These are phyloP conservation scores for Chenopodium berlandieri DNA, from an alignment of 148 eudicot genomes.

Conservation along the genomic window DNA sequence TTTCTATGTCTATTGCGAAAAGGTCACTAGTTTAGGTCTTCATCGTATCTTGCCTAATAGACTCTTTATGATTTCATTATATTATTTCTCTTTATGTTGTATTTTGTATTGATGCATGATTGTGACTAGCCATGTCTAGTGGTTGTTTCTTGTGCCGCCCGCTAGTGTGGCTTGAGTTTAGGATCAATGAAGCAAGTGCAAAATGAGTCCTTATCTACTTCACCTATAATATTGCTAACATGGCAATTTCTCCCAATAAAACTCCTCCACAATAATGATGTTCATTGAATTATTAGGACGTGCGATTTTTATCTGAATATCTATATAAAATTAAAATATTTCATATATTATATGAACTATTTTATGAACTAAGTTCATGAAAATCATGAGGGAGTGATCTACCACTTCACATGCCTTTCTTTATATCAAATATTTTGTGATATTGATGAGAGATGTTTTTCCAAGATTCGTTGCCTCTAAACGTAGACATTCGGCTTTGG, in stretches of 20 bases:
- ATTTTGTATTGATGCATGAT: too few relatives aligned
- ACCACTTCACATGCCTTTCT: constrained; percentile 26
- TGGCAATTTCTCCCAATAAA: neutral
- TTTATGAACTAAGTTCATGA: neutral
- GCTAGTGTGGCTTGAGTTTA: neutral
- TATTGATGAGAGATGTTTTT: constrained; percentile 2
- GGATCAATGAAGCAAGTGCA: too few relatives aligned
- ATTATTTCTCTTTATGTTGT: too few relatives aligned
- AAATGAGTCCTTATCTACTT: neutral
- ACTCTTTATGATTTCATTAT: too few relatives aligned
- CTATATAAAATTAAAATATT: neutral
- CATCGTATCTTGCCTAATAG: neutral
- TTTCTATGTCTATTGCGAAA: too few relatives aligned
- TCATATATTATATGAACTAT: neutral
- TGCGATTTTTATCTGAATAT: neutral
- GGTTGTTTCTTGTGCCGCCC: neutral
- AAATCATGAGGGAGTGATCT: neutral
- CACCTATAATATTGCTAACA: neutral
- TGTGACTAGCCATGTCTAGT: neutral
- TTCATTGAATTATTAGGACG: constrained; percentile 8
- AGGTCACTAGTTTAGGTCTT: neutral
- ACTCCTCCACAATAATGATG: neutral
- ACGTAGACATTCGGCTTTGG: constrained; percentile 24
- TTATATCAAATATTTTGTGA: constrained; percentile 13
- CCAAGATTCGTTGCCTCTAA: constrained; percentile 41